phyloP scores from a whole-genome alignment of 208 protist species.

The Trypanosoma mega region DNA sequence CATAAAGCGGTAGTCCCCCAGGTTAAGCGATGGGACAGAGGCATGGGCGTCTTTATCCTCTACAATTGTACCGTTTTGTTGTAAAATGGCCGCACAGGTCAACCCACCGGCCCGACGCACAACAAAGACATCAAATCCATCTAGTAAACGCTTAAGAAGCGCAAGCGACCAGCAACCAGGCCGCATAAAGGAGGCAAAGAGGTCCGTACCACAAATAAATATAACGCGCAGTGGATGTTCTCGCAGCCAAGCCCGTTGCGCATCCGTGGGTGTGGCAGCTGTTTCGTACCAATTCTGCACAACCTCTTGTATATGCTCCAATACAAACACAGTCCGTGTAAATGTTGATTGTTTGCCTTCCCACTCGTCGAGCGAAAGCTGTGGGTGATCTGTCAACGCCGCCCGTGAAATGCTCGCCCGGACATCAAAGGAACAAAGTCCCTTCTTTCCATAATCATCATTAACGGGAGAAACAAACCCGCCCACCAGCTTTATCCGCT shows the following conservation, averaged over 20 bases:
- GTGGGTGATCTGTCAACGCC: conserved; percentile 35
- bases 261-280: conserved; percentile 18
- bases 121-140: conserved; percentile 54
- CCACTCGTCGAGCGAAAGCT: conserved; percentile 67
- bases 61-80: conserved; percentile 21
- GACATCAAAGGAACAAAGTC: conserved; percentile 36
- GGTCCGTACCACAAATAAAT: conserved; percentile 71
- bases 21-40: conserved; percentile 29
- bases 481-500: conserved; percentile 39
- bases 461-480: conserved; percentile 79
- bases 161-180: conserved; percentile 65
- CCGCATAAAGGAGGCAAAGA: conserved; percentile 71
- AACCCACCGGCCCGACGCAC: conserved; percentile 25
- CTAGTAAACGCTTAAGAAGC: conserved; percentile 53
- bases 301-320: conserved; percentile 59
- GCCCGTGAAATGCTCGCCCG: conserved; percentile 44
- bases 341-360: conserved; percentile 67
- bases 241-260: conserved; percentile 16
- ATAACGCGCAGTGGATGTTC: conserved; percentile 42
- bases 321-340: conserved; percentile 55
- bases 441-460: conserved; percentile 77
- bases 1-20: conserved; percentile 45
- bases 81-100: conserved; percentile 13
- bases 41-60: conserved; percentile 16
- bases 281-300: conserved; percentile 47